Evolutionary conservation across 768 basidiomycete genomes (phyloP), one percentile per base, ranked within the genome.

Genomic region (Cubamyces sp.): DNA sequence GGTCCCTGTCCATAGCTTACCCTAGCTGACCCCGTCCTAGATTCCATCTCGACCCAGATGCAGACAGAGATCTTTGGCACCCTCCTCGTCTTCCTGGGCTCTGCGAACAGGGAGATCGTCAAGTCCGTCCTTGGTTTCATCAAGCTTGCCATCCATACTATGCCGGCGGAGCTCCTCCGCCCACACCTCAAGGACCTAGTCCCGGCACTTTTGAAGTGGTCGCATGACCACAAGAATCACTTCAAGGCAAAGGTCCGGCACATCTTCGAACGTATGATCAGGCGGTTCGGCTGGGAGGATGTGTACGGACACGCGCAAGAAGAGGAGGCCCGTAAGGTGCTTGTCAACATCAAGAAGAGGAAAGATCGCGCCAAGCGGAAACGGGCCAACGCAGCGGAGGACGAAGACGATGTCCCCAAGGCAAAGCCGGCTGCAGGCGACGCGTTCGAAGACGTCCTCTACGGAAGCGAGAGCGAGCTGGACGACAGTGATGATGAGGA

Each of bases 141-240:
- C 76, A 98, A 98, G 73, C 89, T 99, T 43, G 87, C 88, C 8
- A 87, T 96, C 64, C 95, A 98, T 69, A 89, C 93, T 0, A 82
- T 98, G 25, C 82, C 94, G 0, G 67, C 79, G 0, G 83, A 88
- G 3, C 74, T 92, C 61, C 78, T 97, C 47, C 83, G 82, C n/a
- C 91, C 90, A 0, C 87, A 96, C 67, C 80, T 99, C 9, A 79
- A 81, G 25, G 80, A 80, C 23, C 81, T 98, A 23, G 92, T 98
- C 0, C 92, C 94, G 0, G 90, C 88, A 0, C 81, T 99, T 14
- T 79, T 98, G 37, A 82, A 81, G 48, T 96, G 97, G 94, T 93
- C 94, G 5, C 94, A 97, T 71, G 96, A 98, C 71, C 96, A 98
- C 77, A 96, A 96, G 74, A 98, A 98, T 70, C 97, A 98, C 72